Base-by-base conservation (phyloP, 2,329 filamentous ascomycete genomes). In the Pleomassaria siparia region DNA sequence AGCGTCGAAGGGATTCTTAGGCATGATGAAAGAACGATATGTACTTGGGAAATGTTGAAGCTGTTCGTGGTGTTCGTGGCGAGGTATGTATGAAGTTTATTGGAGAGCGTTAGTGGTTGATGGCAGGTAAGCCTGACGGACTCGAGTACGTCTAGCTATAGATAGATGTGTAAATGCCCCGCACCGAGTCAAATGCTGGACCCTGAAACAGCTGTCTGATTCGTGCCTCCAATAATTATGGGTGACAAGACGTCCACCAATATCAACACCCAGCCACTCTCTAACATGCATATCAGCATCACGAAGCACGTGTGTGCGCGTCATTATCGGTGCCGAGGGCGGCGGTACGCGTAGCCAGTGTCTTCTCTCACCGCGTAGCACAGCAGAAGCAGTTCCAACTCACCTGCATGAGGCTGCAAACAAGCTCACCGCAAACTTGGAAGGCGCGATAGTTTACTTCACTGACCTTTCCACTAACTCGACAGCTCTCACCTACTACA, bases 1-100 rank as follows among this genome's bases (percentile, higher is more conserved):
- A 46, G 77, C 75, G 54, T 81, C 80, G 44, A 85, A 81, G 32
- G 84, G 71, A 35, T 69, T 60, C 54, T 65, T 70, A 11, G 69
- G 54, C 71, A 76, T 76, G 36, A 57, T 67, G 45, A 20, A 30
- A n/a, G 4, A 21, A 30, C 20, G 9, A 4, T 43, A 16, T 44
- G 10, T 39, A 22, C 13, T 44, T 24, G 22, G 9, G 21, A 29
- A n/a, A 30, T 30, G 8, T 30, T 5, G 28, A 40, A 25, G 22
- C 16, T 8, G 24, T 15, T 15, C 16, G 35, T 40, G 32, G 28
- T 16, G 10, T 44, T 16, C 12, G 13, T 22, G 33, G 18, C 7
- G 13, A 21, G 37, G 13, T 40, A 39, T 26, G 37, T 26, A 28
- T 24, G 37, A 16, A 15, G 20, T 33, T 4, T 8, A 20, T 28